These are phyloP conservation scores for Metschnikowia anglica DNA, from an alignment of 805 yeast species.

Conservation along the genomic window DNA sequence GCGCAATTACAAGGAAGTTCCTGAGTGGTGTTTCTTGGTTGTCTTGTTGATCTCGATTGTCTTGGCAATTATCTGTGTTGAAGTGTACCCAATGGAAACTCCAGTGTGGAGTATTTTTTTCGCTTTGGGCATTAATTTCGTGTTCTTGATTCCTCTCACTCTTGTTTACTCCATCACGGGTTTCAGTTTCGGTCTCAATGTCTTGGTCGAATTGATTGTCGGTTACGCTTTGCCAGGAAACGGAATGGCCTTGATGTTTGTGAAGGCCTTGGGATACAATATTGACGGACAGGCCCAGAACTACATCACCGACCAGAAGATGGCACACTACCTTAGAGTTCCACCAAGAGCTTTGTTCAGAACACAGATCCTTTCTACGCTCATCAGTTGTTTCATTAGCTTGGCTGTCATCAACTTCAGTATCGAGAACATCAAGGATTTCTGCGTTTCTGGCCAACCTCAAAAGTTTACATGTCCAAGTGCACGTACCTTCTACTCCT, in stretches of 20 bases:
- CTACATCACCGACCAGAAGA: conserved; percentile 47
- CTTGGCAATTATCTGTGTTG: conserved; percentile 36
- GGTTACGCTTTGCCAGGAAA: conserved; percentile 49
- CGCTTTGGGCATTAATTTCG: conserved; percentile 38
- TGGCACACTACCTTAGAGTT: conserved; percentile 44
- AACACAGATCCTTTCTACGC: conserved; percentile 44
- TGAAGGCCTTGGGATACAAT: conserved; percentile 48
- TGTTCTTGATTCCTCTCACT: conserved; percentile 42
- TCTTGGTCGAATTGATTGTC: conserved; percentile 41
- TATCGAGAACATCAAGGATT: conserved; percentile 34
- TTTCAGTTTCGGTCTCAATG: conserved; percentile 41
- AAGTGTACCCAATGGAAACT: conserved; percentile 41
- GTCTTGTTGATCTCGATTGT: conserved; percentile 34
- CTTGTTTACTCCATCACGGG: conserved; percentile 36
- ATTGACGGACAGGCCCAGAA: conserved; percentile 48
- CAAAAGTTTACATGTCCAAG: conserved; percentile 40
- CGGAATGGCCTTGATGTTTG: conserved; percentile 48
- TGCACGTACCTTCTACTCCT: conserved; percentile 42
- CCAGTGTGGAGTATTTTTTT: conserved; percentile 45
- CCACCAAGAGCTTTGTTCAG: conserved; percentile 40
- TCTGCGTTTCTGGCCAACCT: conserved; percentile 32
- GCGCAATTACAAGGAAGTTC: conserved; percentile 38
- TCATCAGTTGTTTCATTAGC: conserved; percentile 41
- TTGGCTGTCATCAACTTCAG: conserved; percentile 43
- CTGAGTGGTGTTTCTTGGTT: conserved; percentile 44